phyloP scores from a whole-genome alignment of 495 filamentous ascomycete genomes.

The Copromyces sp. region DNA sequence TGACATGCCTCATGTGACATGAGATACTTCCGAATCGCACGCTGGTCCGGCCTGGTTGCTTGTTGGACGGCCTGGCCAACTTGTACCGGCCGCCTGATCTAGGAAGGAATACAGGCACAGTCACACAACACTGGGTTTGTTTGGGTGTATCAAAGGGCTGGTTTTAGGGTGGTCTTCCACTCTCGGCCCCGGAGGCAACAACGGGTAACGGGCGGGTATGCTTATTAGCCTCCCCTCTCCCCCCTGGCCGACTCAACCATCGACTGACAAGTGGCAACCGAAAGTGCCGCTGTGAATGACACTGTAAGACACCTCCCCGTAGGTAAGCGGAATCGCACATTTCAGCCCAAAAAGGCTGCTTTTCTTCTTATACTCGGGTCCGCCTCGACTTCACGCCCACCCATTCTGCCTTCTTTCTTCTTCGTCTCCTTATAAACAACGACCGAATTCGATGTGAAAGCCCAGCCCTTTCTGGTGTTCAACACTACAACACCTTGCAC shows the following conservation, averaged over 20 bases:
- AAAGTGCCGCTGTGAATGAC: constrained; percentile 24
- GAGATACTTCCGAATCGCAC: not conserved
- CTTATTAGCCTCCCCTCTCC: constrained; percentile 23
- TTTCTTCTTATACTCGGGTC: constrained; percentile 13
- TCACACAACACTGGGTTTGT: constrained; percentile 10
- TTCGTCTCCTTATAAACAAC: constrained; percentile 2
- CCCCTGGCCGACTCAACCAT: constrained; percentile 22
- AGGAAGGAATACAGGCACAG: constrained; percentile 15
- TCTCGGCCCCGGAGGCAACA: constrained; percentile 7
- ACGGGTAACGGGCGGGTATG: constrained; percentile 22
- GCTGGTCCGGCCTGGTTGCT: not conserved
- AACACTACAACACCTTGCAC: not conserved
- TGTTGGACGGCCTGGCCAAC: not conserved
- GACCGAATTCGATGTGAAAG: not conserved
- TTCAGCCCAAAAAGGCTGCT: constrained; percentile 27
- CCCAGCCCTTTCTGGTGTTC: not conserved
- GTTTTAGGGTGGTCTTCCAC: constrained; percentile 7
- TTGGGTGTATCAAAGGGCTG: not conserved
- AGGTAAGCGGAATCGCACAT: constrained; percentile 20
- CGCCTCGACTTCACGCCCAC: constrained; percentile 3
- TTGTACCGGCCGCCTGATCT: not conserved
- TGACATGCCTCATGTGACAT: not conserved
- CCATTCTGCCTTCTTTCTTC: constrained; percentile 4
- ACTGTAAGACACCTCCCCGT: constrained; percentile 13
- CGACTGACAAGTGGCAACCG: constrained; percentile 33